phyloP scores from a whole-genome alignment of 345 rosid genomes.

The Kernera saxatilis region DNA sequence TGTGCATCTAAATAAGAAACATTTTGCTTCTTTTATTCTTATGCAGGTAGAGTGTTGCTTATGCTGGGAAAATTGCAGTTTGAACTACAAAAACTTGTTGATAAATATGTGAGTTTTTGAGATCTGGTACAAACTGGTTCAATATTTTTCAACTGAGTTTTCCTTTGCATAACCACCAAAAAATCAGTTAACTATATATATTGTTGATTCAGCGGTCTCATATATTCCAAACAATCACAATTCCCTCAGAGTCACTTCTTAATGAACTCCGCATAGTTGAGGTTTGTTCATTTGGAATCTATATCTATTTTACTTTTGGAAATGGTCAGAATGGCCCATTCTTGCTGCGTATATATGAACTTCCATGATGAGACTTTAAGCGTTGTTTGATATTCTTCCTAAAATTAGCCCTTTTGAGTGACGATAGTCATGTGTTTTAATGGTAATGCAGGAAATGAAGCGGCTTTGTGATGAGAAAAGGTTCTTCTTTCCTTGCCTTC shows the following conservation, averaged over 20 bases:
- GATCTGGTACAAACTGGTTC: neutral
- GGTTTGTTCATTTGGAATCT: constrained; percentile 48
- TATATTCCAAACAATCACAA: constrained; percentile 73
- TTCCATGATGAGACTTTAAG: neutral
- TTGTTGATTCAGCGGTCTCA: constrained; percentile 69
- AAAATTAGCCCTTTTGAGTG: neutral
- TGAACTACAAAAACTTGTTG: constrained; percentile 79
- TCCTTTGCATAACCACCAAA: neutral
- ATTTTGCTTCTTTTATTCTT: constrained; percentile 13
- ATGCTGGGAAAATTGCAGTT: constrained; percentile 90
- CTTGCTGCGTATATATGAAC: constrained; percentile 1
- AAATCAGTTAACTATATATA: neutral
- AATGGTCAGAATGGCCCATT: neutral
- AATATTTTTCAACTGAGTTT: neutral
- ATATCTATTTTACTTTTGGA: neutral
- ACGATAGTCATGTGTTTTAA: neutral
- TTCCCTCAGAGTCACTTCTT: constrained; percentile 91
- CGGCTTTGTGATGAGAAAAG: constrained; percentile 93
- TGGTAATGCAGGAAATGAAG: constrained; percentile 87
- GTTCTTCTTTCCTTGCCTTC: constrained; percentile 33
- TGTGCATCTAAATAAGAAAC: neutral
- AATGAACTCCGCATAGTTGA: constrained; percentile 94
- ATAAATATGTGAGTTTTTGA: constrained; percentile 69
- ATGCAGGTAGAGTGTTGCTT: constrained; percentile 67
- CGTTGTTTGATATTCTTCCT: neutral